Conservation (phyloP, 2,329 filamentous ascomycete species). For the Scedosporium boydii region DNA sequence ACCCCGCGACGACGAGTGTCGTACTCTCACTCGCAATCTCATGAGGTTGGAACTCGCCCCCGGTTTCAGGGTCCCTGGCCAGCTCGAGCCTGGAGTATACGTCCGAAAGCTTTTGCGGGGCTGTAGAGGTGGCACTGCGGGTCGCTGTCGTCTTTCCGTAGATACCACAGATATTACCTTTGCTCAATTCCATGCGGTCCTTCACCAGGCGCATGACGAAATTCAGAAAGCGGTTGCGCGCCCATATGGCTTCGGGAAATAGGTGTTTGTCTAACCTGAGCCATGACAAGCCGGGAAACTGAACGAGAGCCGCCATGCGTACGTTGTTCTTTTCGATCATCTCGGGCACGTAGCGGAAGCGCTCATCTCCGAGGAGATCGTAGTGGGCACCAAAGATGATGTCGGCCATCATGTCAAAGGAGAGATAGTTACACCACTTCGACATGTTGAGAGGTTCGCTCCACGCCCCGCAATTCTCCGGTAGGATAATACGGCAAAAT, state of each 20-base stretch:
- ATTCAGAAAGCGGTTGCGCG: slow-evolving; percentile 7
- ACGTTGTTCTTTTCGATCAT: slow-evolving; percentile 14
- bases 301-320: slow-evolving; percentile 11
- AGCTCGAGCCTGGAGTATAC: too few species aligned
- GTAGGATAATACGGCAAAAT: too few species aligned
- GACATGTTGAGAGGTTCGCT: slow-evolving; percentile 6
- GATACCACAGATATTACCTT: neutral
- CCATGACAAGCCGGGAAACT: slow-evolving; percentile 6
- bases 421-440: slow-evolving; percentile 11
- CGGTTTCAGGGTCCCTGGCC: neutral
- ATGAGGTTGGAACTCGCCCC: neutral
- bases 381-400: slow-evolving; percentile 12
- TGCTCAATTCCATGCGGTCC: neutral
- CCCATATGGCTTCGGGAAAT: slow-evolving; percentile 9
- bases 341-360: slow-evolving; percentile 11
- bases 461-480: too few species aligned
- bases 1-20: slow-evolving; percentile 24
- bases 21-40: slow-evolving; percentile 20
- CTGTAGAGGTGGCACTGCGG: too few species aligned
- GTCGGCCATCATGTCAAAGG: slow-evolving; percentile 16
- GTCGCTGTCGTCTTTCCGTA: neutral
- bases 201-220: slow-evolving; percentile 7
- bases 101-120: too few species aligned
- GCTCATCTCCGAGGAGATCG: slow-evolving; percentile 9
- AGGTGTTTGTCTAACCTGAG: slow-evolving; percentile 8